Base-by-base conservation (phyloP, 257 asterid genomes). In the Solanum clarkiae region DNA sequence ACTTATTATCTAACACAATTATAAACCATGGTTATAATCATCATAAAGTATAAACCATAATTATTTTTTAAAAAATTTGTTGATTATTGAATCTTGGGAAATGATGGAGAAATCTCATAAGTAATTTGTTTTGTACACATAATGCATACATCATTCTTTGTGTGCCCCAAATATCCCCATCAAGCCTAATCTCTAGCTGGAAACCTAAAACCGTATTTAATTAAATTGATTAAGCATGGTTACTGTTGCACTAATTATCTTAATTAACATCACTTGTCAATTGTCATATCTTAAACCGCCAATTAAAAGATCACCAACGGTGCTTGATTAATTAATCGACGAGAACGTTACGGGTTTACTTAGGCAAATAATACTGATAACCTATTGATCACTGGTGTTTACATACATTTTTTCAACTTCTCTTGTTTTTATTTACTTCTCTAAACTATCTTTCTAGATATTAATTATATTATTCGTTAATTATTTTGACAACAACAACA, bases 101-200 rank as follows among this genome's bases (percentile, higher is more conserved):
- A 32, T 51, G 82, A 51, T 51, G 26, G 12, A 14, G 63, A 77
- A 77, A 65, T 72, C 77, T 82, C 71, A 32, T n/a, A 59, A 59
- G 29, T 59, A 59, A 29, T 82, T 44, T 59, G 79, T 44, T 55
- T 10, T 45, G 16, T 84, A 77, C 47, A 24, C 29, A 26, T 45
- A 53, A 51, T 44, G 15, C 74, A 82, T 84, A 40, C 74, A 82
- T 84, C 84, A 86, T 84, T 84, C 80, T 54, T 40, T 68, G 83
- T 80, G 88, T 55, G 80, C 85, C 84, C 89, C 56, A 65, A 32
- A 70, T 20, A 59, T 72, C 84, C 24, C 66, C 88, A n/a, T 85
- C 86, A 86, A 87, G 56, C 85, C 84, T 59, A 85, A 85, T n/a
- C 79, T 81, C 70, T 53, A 24, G 82, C 63, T 77, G 63, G 26